Percentiles rank a stretch among this genome's conserved stretches.
Evolutionary conservation across 371 early-diverging fungal species (phyloP).

Genomic region (Rhizopus microsporus): DNA sequence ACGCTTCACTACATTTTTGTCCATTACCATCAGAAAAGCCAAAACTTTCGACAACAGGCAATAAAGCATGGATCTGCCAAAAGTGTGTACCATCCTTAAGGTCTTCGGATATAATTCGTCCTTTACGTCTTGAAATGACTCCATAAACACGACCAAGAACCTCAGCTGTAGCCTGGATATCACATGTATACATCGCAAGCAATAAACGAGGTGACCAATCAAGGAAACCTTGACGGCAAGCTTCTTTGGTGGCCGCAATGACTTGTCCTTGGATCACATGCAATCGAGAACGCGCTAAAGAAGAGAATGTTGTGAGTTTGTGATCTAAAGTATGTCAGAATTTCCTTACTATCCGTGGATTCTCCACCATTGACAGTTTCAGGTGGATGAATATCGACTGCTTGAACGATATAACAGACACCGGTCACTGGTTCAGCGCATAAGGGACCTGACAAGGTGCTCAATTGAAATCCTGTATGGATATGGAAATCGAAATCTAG

Average conservation of each 20-base stretch:
- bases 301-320: not conserved
- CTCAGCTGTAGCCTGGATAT: constrained; percentile 93
- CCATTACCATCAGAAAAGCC: constrained; percentile 93
- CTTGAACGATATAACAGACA: constrained; percentile 84
- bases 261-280: constrained; percentile 80
- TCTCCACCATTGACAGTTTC: constrained; percentile 28
- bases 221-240: constrained; percentile 81
- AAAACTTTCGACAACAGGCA: constrained; percentile 99
- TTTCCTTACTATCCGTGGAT: constrained; percentile 25
- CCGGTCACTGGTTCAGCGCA: constrained; percentile 94
- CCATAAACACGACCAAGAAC: constrained; percentile 95
- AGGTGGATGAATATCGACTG: constrained; percentile 54
- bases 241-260: constrained; percentile 86
- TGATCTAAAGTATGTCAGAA: not conserved
- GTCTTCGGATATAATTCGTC: constrained; percentile 89
- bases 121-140: constrained; percentile 86
- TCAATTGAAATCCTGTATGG: constrained; percentile 94
- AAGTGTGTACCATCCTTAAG: constrained; percentile 95
- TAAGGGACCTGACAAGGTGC: constrained; percentile 87
- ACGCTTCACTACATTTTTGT: not conserved
- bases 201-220: constrained; percentile 93
- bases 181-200: constrained; percentile 95
- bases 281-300: constrained; percentile 52
- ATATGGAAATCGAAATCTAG: constrained; percentile 78
- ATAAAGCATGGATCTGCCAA: constrained; percentile 84